These are phyloP conservation scores for Zelopaecilomyces penicillatus DNA, from an alignment of 2,329 filamentous ascomycete genomes.

Conservation along the genomic window DNA sequence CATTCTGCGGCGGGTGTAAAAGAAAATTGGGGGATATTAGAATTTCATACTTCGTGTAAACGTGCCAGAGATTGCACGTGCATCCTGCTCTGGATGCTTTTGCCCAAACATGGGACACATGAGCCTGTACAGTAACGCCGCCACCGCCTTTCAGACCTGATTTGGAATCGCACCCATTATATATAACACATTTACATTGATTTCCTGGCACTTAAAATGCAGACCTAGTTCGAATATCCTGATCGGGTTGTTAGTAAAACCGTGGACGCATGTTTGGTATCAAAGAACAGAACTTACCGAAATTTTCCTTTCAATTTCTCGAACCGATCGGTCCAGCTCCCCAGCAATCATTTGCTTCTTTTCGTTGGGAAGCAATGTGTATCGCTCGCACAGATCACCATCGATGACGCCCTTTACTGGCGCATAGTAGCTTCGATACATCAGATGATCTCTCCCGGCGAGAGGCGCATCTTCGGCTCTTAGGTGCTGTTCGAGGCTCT, in stretches of 20 bases:
- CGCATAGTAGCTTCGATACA: slow-evolving; percentile 91
- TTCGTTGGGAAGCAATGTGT: slow-evolving; percentile 71
- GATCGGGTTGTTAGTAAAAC: slow-evolving; percentile 15
- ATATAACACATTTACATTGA: slow-evolving; percentile 16
- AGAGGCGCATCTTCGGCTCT: slow-evolving; percentile 79
- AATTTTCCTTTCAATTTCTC: slow-evolving; percentile 95
- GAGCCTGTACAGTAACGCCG: slow-evolving; percentile 24
- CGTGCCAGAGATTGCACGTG: slow-evolving; percentile 10
- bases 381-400: slow-evolving; percentile 91
- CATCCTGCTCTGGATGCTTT: slow-evolving; percentile 17
- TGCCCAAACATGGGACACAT: slow-evolving; percentile 16
- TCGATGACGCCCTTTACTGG: slow-evolving; percentile 96
- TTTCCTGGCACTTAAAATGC: slow-evolving; percentile 38
- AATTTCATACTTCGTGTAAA: slow-evolving; percentile 20
- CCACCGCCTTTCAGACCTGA: slow-evolving; percentile 13
- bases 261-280: background rate
- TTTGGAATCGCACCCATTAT: slow-evolving; percentile 17
- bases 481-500: slow-evolving; percentile 82
- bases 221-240: slow-evolving; percentile 52
- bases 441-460: slow-evolving; percentile 87
- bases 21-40: slow-evolving; percentile 16
- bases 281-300: slow-evolving; percentile 40
- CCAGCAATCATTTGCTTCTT: slow-evolving; percentile 93
- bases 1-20: background rate
- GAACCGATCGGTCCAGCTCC: slow-evolving; percentile 80